Evolutionary conservation across 768 basidiomycete genomes (phyloP).

Genomic region (Auriscalpium orientale): DNA sequence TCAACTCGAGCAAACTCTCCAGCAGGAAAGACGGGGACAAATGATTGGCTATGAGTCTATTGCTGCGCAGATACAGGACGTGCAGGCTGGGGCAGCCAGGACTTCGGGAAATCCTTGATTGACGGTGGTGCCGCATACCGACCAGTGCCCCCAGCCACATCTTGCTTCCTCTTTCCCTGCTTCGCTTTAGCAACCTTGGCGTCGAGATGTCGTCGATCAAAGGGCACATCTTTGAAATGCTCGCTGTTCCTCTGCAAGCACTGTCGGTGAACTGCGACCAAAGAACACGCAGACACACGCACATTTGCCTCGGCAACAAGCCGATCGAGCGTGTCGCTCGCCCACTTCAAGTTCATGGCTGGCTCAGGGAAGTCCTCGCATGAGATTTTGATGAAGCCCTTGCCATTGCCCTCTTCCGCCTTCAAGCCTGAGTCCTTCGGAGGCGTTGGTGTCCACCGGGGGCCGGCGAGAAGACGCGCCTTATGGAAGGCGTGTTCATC

Average conservation of each 20-base stretch:
- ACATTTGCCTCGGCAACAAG: slow-evolving; percentile 83
- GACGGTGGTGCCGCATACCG: slow-evolving; percentile 14
- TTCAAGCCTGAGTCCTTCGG: slow-evolving; percentile 61
- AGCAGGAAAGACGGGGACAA: too few relatives aligned
- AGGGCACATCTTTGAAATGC: slow-evolving; percentile 56
- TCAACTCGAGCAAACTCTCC: too few relatives aligned
- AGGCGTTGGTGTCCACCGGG: slow-evolving; percentile 74
- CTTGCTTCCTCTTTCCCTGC: slow-evolving; percentile 43
- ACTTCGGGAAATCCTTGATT: slow-evolving; percentile 15
- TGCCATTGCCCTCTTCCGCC: slow-evolving; percentile 37
- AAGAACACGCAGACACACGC: slow-evolving; percentile 25
- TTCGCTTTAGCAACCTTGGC: slow-evolving; percentile 66
- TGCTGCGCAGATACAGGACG: background rate
- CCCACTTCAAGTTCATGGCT: slow-evolving; percentile 91
- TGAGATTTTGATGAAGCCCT: slow-evolving; percentile 86
- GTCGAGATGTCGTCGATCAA: slow-evolving; percentile 77
- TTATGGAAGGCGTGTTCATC: slow-evolving; percentile 66
- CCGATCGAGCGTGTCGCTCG: slow-evolving; percentile 75
- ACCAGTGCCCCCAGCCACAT: slow-evolving; percentile 10
- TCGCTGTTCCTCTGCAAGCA: slow-evolving; percentile 32
- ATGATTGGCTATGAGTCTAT: too few relatives aligned
- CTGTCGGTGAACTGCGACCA: background rate
- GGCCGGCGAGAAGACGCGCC: slow-evolving; percentile 82
- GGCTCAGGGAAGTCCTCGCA: slow-evolving; percentile 82
- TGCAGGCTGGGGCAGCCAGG: slow-evolving; percentile 10